phyloP scores from a whole-genome alignment of 1,284 basidiomycete species.

The Sporisorium iseilematis-ciliati region DNA sequence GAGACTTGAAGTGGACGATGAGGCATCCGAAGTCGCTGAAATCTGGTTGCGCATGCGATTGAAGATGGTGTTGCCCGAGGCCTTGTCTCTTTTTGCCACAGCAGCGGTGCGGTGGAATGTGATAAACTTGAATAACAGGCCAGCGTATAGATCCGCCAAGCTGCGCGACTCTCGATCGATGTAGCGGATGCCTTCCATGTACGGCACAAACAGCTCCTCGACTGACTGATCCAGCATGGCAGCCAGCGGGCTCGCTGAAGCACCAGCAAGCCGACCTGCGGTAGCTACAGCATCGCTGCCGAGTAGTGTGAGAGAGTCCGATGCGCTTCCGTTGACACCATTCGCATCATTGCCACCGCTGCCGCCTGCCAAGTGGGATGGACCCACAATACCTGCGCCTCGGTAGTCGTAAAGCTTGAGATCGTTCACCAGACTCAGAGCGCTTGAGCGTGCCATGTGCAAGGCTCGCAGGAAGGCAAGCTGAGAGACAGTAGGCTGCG shows the following conservation, averaged over 20 bases:
- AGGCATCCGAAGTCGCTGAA: constrained; percentile 77
- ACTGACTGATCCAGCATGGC: constrained; percentile 92
- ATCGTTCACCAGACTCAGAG: constrained; percentile 86
- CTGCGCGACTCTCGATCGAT: constrained; percentile 91
- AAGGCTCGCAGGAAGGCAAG: constrained; percentile 91
- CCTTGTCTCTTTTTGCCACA: constrained; percentile 29
- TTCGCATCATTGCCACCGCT: background rate
- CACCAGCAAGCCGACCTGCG: constrained; percentile 48
- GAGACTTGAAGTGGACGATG: constrained; percentile 34
- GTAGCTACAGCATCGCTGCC: constrained; percentile 40
- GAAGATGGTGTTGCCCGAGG: constrained; percentile 77
- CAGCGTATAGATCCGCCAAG: constrained; percentile 84
- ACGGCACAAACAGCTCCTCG: constrained; percentile 96
- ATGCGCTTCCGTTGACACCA: constrained; percentile 11
- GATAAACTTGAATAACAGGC: constrained; percentile 81
- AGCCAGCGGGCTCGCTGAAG: constrained; percentile 55
- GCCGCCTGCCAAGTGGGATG: constrained; percentile 27
- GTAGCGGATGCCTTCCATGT: constrained; percentile 87
- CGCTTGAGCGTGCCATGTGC: constrained; percentile 86
- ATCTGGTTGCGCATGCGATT: constrained; percentile 93
- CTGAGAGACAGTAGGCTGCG: constrained; percentile 34
- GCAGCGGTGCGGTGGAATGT: constrained; percentile 78
- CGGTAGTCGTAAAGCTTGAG: constrained; percentile 89
- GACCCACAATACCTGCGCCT: constrained; percentile 57
- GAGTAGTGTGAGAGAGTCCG: constrained; percentile 31